These are phyloP conservation scores for Salvia splendens DNA, from an alignment of 257 asterid genomes.

Conservation along the genomic window DNA sequence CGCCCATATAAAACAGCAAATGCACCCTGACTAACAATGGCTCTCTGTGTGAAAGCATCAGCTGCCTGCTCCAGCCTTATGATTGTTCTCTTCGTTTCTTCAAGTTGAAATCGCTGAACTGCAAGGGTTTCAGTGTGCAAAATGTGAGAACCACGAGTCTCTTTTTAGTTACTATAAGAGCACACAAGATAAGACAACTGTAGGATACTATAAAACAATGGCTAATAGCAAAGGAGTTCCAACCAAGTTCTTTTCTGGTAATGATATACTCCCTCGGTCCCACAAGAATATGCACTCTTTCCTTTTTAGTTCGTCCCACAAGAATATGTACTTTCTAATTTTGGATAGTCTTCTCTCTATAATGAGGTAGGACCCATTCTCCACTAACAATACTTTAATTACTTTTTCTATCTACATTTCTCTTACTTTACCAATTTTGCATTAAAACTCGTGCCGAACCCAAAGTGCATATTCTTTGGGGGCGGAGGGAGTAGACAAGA, in stretches of 20 bases:
- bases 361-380: no score
- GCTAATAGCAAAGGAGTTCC: background rate
- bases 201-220: background rate
- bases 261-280: no score
- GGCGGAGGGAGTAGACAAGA: no score
- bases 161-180: background rate
- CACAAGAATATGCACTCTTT: no score
- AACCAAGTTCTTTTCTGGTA: background rate
- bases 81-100: constrained; percentile 53
- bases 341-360: no score
- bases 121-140: constrained; percentile 37
- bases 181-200: background rate
- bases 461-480: no score
- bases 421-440: no score
- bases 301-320: no score
- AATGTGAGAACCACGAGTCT: constrained; percentile 9
- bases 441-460: no score
- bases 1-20: constrained; percentile 66
- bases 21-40: constrained; percentile 59
- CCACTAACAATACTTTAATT: no score
- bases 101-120: constrained; percentile 53
- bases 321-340: no score
- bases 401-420: no score
- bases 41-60: constrained; percentile 55
- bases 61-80: constrained; percentile 84